Evolutionary conservation across 1,139 yeast genomes (phyloP).

Genomic region (Insectozyma bohioensis): DNA sequence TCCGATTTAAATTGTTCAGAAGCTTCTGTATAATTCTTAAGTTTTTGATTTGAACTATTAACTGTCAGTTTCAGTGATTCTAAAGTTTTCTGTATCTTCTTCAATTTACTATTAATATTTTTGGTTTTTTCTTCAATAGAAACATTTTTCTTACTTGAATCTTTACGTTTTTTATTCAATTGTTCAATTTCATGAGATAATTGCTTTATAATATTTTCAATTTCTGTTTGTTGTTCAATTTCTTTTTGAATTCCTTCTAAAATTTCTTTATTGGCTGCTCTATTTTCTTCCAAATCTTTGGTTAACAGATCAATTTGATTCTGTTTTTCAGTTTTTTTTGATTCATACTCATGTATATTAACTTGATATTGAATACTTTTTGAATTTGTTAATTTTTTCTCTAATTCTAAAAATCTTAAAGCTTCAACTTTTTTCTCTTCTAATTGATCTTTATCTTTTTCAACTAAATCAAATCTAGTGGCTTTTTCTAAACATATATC

Average conservation of each 20-base stretch:
- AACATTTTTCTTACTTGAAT: conserved; percentile 52
- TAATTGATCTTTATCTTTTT: conserved; percentile 67
- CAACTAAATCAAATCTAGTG: conserved; percentile 74
- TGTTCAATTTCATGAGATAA: conserved; percentile 30
- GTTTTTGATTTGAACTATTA: conserved; percentile 46
- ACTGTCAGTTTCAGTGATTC: conserved; percentile 34
- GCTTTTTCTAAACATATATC: conserved; percentile 82
- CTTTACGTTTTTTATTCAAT: conserved; percentile 21
- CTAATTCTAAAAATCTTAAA: conserved; percentile 60
- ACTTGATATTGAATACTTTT: conserved; percentile 61
- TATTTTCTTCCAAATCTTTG: conserved; percentile 47
- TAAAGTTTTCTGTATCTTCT: conserved; percentile 58
- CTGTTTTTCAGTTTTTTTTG: conserved; percentile 39
- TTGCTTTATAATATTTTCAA: conserved; percentile 29
- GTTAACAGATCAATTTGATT: conserved; percentile 35
- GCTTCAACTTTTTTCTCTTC: conserved; percentile 75
- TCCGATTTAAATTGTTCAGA: conserved; percentile 41
- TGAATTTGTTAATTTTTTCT: conserved; percentile 58
- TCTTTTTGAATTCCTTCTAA: conserved; percentile 37
- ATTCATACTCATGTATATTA: conserved; percentile 41
- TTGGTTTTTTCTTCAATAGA: conserved; percentile 74
- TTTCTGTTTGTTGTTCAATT: conserved; percentile 25
- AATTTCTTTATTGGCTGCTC: conserved; percentile 43
- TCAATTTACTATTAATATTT: conserved; percentile 57
- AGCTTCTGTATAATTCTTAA: conserved; percentile 46